Conservation (phyloP, 805 yeast genomes). For the Yamadazyma nakazawae region DNA sequence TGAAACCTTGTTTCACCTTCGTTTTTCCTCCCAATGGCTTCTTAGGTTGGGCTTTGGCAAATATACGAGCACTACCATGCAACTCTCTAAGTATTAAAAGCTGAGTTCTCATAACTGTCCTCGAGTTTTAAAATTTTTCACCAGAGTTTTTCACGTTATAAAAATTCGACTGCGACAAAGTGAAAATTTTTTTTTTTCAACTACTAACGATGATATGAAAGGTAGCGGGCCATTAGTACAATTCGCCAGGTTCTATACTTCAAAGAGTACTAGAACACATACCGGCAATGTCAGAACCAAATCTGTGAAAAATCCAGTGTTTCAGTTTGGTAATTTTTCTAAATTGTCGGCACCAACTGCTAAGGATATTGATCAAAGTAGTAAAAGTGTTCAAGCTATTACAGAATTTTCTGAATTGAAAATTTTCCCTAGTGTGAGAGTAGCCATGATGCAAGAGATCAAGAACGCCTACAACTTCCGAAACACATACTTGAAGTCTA, state of each 20-base stretch:
- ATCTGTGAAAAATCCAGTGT: conserved; percentile 7
- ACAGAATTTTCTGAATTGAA: conserved; percentile 63
- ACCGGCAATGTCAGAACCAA: not conserved
- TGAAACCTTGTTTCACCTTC: conserved; percentile 22
- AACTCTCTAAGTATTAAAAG: conserved; percentile 9
- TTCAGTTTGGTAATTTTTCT: conserved; percentile 46
- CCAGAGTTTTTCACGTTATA: conserved; percentile 1
- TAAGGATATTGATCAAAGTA: conserved; percentile 34
- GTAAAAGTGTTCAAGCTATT: conserved; percentile 41
- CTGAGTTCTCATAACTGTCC: conserved; percentile 3
- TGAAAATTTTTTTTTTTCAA: conserved; percentile 5
- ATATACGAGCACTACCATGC: conserved; percentile 10
- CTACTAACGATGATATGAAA: conserved; percentile 6
- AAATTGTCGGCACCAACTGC: conserved; percentile 42
- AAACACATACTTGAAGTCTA: conserved; percentile 29
- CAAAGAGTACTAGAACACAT: not conserved
- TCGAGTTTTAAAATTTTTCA: conserved; percentile 3
- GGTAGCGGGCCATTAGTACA: not conserved
- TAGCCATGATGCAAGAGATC: conserved; percentile 55
- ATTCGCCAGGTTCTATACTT: conserved; percentile 2
- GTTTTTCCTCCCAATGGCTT: conserved; percentile 23
- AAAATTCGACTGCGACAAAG: not conserved
- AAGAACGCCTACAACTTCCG: conserved; percentile 31
- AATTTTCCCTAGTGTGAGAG: conserved; percentile 64
- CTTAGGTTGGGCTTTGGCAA: conserved; percentile 16